Base-by-base conservation (phyloP, 2,329 filamentous ascomycete genomes). In the Xylariaceae sp. region DNA sequence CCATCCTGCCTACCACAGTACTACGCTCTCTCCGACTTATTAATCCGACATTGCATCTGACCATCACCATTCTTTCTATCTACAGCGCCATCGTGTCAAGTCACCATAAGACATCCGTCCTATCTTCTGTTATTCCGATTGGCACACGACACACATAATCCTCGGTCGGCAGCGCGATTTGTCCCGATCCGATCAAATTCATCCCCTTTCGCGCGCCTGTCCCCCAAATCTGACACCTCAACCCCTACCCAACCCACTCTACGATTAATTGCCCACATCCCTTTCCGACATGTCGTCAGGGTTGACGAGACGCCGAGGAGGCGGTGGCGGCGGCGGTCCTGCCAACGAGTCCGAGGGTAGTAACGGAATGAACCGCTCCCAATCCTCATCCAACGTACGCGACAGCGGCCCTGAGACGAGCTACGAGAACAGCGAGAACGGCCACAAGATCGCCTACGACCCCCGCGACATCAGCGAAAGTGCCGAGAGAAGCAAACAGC, bases 391-490 rank as follows among this genome's bases (percentile, higher is more conserved):
- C 60, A 77, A 77, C 63, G 65, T 70, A 61, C 71, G 70, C 62
- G 78, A 80, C 61, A 71, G 60, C 62, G 73, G 67, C 54, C 81
- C 80, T 61, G 82, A 84, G 71, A 96, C 93, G 50, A 92, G 86
- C 62, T 97, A 95, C 75, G 86, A 91, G 72, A 90, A 77, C 65
- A 79, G 86, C 67, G 92, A 95, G 71, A 96, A 96, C 73, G 93
- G 93, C 56, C 93, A 97, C 79, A 95, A 94, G 77, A 97, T 98
- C 68, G 93, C 91, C 47, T 98, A 89, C 67, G 93, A 98, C 68
- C 93, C 93, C 48, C 80, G 92, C 68, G 93, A 98, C 69, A 95
- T 98, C 62, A 95, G 86, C 72, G 93, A 98, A 77, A 96, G 83
- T 69, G 89, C 86, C 57, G 93, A 98, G 76, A 78, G 93, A 66